Evolutionary conservation across 306 rosid species (phyloP).

Genomic region (Boehmeria nivea): DNA sequence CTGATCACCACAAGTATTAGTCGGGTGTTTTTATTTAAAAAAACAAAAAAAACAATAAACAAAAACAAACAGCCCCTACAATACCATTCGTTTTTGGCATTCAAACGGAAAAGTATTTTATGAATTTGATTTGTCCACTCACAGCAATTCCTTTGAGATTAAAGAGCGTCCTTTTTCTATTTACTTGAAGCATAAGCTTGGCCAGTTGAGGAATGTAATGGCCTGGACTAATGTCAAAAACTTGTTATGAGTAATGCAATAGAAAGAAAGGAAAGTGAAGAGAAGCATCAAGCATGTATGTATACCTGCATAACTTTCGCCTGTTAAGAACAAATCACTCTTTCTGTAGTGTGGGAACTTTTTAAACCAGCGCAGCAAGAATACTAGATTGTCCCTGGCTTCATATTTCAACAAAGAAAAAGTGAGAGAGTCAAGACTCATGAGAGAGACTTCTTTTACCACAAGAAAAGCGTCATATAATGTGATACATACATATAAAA

Average conservation of each 20-base stretch:
- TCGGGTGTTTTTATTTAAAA: no score
- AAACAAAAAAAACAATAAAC: no score
- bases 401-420: slow-evolving; percentile 30
- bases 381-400: slow-evolving; percentile 61
- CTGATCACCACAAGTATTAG: slow-evolving; percentile 1
- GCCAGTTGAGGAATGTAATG: slow-evolving; percentile 83
- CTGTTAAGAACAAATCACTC: slow-evolving; percentile 53
- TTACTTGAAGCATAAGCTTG: slow-evolving; percentile 49
- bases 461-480: no score
- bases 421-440: no score
- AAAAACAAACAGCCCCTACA: no score
- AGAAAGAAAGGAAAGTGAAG: background rate
- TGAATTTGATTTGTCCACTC: slow-evolving; percentile 20
- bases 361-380: slow-evolving; percentile 61
- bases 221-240: slow-evolving; percentile 23
- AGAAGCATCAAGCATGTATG: slow-evolving; percentile 4
- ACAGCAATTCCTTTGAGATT: slow-evolving; percentile 71
- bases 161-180: slow-evolving; percentile 45
- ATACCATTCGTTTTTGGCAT: no score
- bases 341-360: slow-evolving; percentile 57
- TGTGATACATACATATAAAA: no score
- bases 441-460: no score
- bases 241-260: no score
- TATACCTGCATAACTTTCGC: slow-evolving; percentile 77
- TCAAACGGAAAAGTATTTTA: no score